These are phyloP conservation scores for Starmerella stigmatis DNA, from an alignment of 805 yeast species.

Conservation along the genomic window DNA sequence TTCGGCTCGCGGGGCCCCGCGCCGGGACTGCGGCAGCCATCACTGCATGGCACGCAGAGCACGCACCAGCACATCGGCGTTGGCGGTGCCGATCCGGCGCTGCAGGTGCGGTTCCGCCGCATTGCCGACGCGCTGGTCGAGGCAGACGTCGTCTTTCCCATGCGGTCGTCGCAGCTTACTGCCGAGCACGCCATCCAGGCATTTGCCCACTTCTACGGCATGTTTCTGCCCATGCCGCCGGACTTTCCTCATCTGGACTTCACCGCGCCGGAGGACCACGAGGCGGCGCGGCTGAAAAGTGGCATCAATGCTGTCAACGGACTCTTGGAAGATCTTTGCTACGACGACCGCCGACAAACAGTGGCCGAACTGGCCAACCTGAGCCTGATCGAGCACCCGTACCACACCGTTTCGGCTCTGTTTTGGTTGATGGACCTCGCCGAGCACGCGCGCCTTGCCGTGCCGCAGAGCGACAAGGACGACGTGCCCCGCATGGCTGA, in stretches of 20 bases:
- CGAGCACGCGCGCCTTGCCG: not conserved
- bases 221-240: slow-evolving; percentile 6
- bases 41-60: not conserved
- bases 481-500: not conserved
- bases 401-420: not conserved
- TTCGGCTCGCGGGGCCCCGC: not conserved
- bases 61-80: not conserved
- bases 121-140: not conserved
- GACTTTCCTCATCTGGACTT: not conserved
- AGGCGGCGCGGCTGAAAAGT: not conserved
- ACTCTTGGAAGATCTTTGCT: not conserved
- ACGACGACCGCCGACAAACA: not conserved
- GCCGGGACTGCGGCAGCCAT: not conserved
- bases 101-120: not conserved
- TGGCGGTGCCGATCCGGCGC: not conserved
- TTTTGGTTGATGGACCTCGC: slow-evolving; percentile 2
- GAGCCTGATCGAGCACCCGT: not conserved
- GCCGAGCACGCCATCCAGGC: slow-evolving; percentile 4
- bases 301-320: slow-evolving; percentile 2
- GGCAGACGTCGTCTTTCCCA: slow-evolving; percentile 4
- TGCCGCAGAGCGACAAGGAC: not conserved
- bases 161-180: not conserved
- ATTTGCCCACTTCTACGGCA: slow-evolving; percentile 1
- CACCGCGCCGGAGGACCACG: not conserved
- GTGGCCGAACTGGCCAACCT: not conserved